Evolutionary conservation across 495 filamentous ascomycete species (phyloP).

Genomic region (Lasiosphaeria hispida): DNA sequence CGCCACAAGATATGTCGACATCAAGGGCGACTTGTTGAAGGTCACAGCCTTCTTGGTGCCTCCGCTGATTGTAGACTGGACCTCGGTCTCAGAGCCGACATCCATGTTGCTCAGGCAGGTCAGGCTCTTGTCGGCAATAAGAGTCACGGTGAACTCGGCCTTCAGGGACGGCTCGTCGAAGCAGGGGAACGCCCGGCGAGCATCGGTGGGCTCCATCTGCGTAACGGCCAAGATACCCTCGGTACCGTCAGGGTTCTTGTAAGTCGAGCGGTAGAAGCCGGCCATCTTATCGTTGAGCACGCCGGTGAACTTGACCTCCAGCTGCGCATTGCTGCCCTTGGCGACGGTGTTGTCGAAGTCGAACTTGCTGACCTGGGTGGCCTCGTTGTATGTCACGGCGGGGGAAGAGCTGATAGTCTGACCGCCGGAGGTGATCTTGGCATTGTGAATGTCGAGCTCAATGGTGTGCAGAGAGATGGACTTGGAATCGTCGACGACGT

Average conservation of each 20-base stretch:
- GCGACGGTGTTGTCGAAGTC: constrained; percentile 58
- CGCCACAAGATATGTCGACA: constrained; percentile 77
- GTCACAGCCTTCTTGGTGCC: constrained; percentile 65
- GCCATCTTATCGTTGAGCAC: constrained; percentile 77
- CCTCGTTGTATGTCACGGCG: constrained; percentile 57
- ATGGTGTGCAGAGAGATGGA: constrained; percentile 85
- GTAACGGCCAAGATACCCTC: constrained; percentile 67
- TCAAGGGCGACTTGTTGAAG: constrained; percentile 70
- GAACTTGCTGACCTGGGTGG: constrained; percentile 62
- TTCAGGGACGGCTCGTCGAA: constrained; percentile 78
- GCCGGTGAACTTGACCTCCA: constrained; percentile 66
- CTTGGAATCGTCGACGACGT: constrained; percentile 79
- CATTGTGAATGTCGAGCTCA: constrained; percentile 79
- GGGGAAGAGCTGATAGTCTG: constrained; percentile 51
- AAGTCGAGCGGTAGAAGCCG: constrained; percentile 77
- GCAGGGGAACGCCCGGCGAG: constrained; percentile 70
- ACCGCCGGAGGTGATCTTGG: constrained; percentile 59
- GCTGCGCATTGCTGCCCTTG: constrained; percentile 58
- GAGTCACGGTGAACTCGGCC: constrained; percentile 68
- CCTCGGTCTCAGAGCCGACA: constrained; percentile 61
- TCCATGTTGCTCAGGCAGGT: constrained; percentile 84
- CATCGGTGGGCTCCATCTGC: constrained; percentile 83
- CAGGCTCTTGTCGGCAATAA: constrained; percentile 69
- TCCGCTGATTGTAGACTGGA: constrained; percentile 52
- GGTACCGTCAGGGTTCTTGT: constrained; percentile 61